Conservation (phyloP, 2,329 filamentous ascomycete species). For the Tolypocladium nubicola region DNA sequence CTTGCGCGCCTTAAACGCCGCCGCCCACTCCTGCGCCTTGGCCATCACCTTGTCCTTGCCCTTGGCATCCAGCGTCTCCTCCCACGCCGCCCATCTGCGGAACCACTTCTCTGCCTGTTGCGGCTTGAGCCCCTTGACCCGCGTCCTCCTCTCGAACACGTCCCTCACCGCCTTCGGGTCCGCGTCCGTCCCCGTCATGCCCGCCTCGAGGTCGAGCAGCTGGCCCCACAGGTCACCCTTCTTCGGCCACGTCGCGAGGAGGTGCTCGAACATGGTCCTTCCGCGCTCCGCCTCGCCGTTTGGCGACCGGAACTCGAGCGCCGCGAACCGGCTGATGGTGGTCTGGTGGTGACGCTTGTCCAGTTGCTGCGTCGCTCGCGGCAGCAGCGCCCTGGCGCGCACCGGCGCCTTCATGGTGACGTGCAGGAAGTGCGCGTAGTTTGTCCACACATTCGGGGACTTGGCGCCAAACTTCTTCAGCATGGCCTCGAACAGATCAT, state of each 20-base stretch:
- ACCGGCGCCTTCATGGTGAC: conserved; percentile 58
- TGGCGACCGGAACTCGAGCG: conserved; percentile 78
- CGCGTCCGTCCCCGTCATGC: conserved; percentile 42
- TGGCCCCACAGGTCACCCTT: conserved; percentile 90
- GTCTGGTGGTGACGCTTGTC: conserved; percentile 52
- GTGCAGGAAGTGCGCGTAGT: conserved; percentile 91
- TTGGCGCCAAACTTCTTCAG: conserved; percentile 82
- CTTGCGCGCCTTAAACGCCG: conserved; percentile 34
- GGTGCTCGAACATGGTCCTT: conserved; percentile 84
- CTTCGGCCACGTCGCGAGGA: conserved; percentile 78
- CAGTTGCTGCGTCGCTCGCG: conserved; percentile 77
- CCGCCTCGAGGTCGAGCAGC: conserved; percentile 74
- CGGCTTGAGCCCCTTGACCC: conserved; percentile 62
- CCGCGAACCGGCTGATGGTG: conserved; percentile 78
- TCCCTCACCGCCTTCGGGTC: conserved; percentile 51
- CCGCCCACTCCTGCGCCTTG: conserved; percentile 61
- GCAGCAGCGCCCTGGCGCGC: conserved; percentile 67
- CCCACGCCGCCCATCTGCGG: conserved; percentile 84
- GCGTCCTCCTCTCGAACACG: conserved; percentile 72
- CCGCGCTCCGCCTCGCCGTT: conserved; percentile 83
- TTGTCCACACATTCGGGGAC: conserved; percentile 74
- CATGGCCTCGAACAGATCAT: conserved; percentile 76
- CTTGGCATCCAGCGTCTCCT: conserved; percentile 60
- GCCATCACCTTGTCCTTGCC: conserved; percentile 60
- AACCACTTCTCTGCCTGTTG: conserved; percentile 82